A percentile compares a stretch with the other conserved stretches of the same genome.
These are phyloP conservation scores for Pyrenophora tritici-repentis DNA, from an alignment of 2,329 filamentous ascomycete genomes.

Conservation along the genomic window DNA sequence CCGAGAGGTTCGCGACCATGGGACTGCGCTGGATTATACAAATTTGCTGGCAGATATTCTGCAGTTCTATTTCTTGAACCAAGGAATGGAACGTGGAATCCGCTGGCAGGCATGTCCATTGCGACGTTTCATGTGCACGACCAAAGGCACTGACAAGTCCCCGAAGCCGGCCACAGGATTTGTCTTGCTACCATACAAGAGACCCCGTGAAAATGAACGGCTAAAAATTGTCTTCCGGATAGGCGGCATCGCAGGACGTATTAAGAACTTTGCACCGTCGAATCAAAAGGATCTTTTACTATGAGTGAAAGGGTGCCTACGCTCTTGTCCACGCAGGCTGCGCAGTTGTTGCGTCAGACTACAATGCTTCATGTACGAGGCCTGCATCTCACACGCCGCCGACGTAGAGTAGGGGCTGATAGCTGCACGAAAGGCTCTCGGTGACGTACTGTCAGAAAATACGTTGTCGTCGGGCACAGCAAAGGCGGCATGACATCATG, in stretches of 20 bases:
- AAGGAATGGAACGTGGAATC: conserved; percentile 18
- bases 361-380: conserved; percentile 24
- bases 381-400: conserved; percentile 27
- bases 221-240: conserved; percentile 25
- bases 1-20: too few relatives aligned
- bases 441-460: conserved; percentile 25
- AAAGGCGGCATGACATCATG: conserved; percentile 33
- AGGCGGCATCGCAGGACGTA: conserved; percentile 23
- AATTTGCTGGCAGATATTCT: too few relatives aligned
- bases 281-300: conserved; percentile 31
- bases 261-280: conserved; percentile 13
- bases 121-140: conserved; percentile 29
- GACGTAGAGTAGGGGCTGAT: conserved; percentile 25
- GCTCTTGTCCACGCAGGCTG: conserved; percentile 23
- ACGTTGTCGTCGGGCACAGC: conserved; percentile 28
- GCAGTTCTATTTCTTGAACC: too few relatives aligned
- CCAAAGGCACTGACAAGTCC: conserved; percentile 27
- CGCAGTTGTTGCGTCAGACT: conserved; percentile 29
- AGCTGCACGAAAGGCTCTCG: conserved; percentile 25
- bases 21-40: too few relatives aligned
- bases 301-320: conserved; percentile 27
- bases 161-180: conserved; percentile 28
- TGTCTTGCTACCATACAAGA: conserved; percentile 26
- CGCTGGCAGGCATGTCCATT: conserved; percentile 24
- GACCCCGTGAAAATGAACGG: conserved; percentile 14